phyloP scores from a whole-genome alignment of 768 basidiomycete species.

The Pisolithus sp. region DNA sequence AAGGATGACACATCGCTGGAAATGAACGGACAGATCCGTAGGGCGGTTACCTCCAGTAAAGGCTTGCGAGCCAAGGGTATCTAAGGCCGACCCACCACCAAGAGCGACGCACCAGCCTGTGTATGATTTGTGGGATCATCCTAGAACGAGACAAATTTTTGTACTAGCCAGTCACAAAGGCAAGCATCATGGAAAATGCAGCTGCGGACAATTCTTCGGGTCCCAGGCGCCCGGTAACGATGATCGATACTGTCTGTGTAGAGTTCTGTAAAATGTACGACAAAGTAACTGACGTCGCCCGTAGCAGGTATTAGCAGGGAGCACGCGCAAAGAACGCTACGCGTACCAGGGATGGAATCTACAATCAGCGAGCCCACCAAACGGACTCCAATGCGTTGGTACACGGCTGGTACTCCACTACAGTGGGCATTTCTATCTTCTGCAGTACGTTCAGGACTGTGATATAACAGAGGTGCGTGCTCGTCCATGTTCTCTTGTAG shows the following conservation, averaged over 20 bases:
- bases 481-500: constrained; percentile 19
- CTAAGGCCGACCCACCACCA: constrained; percentile 72
- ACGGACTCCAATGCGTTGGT: constrained; percentile 15
- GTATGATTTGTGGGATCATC: constrained; percentile 44
- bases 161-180: constrained; percentile 71
- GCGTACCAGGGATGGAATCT: constrained; percentile 55
- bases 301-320: neutral
- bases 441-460: constrained; percentile 1
- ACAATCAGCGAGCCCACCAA: constrained; percentile 44
- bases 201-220: constrained; percentile 64
- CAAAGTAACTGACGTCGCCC: constrained; percentile 43
- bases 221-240: constrained; percentile 62
- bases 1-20: constrained; percentile 62
- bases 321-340: neutral
- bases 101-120: constrained; percentile 73
- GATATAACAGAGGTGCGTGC: constrained; percentile 27
- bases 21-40: constrained; percentile 64
- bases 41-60: constrained; percentile 56
- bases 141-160: constrained; percentile 16
- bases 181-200: constrained; percentile 72
- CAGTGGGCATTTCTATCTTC: constrained; percentile 5
- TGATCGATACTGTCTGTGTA: constrained; percentile 57
- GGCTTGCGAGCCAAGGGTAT: constrained; percentile 72
- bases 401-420: constrained; percentile 24
- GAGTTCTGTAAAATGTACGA: constrained; percentile 73